Evolutionary conservation across 2,329 filamentous ascomycete species (phyloP).

Genomic region (Allantophomopsis lycopodina): DNA sequence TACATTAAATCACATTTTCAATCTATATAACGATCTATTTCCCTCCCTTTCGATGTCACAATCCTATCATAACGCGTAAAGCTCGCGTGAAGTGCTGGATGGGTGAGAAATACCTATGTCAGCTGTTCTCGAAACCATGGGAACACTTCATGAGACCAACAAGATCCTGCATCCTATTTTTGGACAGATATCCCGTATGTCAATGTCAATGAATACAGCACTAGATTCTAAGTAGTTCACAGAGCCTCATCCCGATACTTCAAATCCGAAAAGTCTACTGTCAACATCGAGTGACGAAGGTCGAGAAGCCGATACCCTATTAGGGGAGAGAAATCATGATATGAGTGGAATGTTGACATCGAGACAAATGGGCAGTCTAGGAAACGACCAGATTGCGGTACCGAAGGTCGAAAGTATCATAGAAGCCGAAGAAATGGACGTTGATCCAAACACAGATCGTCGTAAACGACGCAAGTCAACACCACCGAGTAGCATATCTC

Average conservation of each 20-base stretch:
- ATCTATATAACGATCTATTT: too few relatives aligned
- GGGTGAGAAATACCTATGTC: slow-evolving; percentile 10
- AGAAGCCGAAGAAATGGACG: slow-evolving; percentile 4
- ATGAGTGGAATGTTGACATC: too few relatives aligned
- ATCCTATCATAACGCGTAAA: slow-evolving; percentile 10
- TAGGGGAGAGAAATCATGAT: too few relatives aligned
- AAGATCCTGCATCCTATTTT: slow-evolving; percentile 17
- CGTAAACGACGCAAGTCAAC: slow-evolving; percentile 26
- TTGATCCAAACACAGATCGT: slow-evolving; percentile 11
- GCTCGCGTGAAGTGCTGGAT: slow-evolving; percentile 9
- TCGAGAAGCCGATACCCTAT: too few relatives aligned
- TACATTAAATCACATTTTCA: too few relatives aligned
- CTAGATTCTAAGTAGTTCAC: too few relatives aligned
- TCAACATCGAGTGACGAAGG: too few relatives aligned
- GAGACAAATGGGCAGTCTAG: too few relatives aligned
- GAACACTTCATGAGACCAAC: slow-evolving; percentile 12
- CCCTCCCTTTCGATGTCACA: too few relatives aligned
- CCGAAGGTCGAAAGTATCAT: not conserved
- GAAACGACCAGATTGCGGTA: not conserved
- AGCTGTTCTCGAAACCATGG: slow-evolving; percentile 15
- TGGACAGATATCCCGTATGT: slow-evolving; percentile 14
- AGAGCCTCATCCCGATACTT: too few relatives aligned
- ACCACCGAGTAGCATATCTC: not conserved
- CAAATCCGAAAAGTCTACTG: too few relatives aligned
- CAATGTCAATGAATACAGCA: too few relatives aligned